Evolutionary conservation across 768 basidiomycete genomes (phyloP).

Genomic region (Serendipita sp.): DNA sequence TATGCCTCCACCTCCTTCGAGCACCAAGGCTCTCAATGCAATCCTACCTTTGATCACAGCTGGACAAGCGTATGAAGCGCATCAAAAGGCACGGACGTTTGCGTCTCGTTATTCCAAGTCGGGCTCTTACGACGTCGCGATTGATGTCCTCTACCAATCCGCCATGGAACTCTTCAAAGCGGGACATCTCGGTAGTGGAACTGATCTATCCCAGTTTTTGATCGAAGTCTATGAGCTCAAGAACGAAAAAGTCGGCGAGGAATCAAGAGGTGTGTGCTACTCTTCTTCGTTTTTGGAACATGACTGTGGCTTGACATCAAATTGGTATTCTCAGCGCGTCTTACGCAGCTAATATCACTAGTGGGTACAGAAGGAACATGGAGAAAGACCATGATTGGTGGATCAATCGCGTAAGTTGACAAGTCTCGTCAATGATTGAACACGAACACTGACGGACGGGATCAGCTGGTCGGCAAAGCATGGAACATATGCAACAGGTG

Average conservation of each 20-base stretch:
- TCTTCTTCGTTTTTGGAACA: constrained; percentile 6
- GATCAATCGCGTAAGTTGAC: constrained; percentile 54
- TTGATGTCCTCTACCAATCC: constrained; percentile 84
- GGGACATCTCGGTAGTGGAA: constrained; percentile 78
- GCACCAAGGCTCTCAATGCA: constrained; percentile 53
- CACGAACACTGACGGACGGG: not conserved
- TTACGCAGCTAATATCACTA: constrained; percentile 85
- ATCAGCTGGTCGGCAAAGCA: constrained; percentile 72
- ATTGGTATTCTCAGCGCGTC: constrained; percentile 35
- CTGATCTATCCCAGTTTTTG: constrained; percentile 65
- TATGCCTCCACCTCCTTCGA: constrained; percentile 21
- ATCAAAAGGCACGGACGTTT: constrained; percentile 93
- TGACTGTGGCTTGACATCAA: not conserved
- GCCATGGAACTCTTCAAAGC: constrained; percentile 77
- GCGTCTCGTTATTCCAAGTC: constrained; percentile 76
- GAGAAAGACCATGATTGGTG: constrained; percentile 82
- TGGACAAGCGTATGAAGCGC: constrained; percentile 76
- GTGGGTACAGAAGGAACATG: constrained; percentile 65
- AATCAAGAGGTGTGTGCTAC: constrained; percentile 52
- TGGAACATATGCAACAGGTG: constrained; percentile 70
- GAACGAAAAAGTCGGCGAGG: constrained; percentile 54
- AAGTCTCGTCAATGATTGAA: constrained; percentile 10
- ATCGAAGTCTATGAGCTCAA: constrained; percentile 71
- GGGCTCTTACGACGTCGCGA: constrained; percentile 54
- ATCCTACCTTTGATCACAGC: constrained; percentile 56